Evolutionary conservation across 2,329 filamentous ascomycete species (phyloP), one percentile per base, ranked within the genome.

Genomic region (Paracoccidioides brasiliensis): DNA sequence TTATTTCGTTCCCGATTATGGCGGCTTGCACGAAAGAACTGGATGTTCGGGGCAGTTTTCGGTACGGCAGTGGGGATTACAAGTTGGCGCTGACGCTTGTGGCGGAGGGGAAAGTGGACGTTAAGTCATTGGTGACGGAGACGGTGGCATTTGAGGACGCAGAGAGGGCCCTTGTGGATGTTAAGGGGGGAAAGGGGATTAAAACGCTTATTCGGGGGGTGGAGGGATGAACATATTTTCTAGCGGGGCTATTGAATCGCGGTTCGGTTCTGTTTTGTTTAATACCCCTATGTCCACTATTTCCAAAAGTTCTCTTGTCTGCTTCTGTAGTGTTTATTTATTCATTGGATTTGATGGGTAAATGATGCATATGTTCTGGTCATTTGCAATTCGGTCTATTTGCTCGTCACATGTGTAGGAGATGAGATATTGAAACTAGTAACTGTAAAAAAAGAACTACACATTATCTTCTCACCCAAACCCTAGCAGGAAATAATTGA

Each of bases 1-100:
- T 95, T 66, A 90, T 96, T 69, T 86, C 73, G 7, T 95, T 96
- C 76, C 91, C 91, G 53, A 95, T 97, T 69, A 87, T 91, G 80
- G 85, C 87, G 4, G 78, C 94, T 67, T 94, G 90, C 70, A 79
- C 84, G 52, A 96, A 96, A 75, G 91, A 97, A 76, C 77, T 95
- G 53, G 94, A 84, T 9, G 79, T 87, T 49, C 87, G 85, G 67
- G 91, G 91, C 28, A 90, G 85, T 59, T 97, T 97, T 78, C 82
- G 91, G 42, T 97, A 97, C 71, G 85, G 85, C 3, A 80, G 82
- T 55, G 90, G 90, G 22, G 91, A 96, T 71, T 97, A 96, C 72
- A 80, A 84, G 67, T 80, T 90, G 5, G 89, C 89, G 4, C 78
- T 96, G 48, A 82, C 88, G 60, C 77, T 97, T 58, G 82, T 95